Evolutionary conservation across 2,329 filamentous ascomycete genomes (phyloP), one percentile per base, ranked within the genome.

Genomic region (Thermothelomyces thermophilus): DNA sequence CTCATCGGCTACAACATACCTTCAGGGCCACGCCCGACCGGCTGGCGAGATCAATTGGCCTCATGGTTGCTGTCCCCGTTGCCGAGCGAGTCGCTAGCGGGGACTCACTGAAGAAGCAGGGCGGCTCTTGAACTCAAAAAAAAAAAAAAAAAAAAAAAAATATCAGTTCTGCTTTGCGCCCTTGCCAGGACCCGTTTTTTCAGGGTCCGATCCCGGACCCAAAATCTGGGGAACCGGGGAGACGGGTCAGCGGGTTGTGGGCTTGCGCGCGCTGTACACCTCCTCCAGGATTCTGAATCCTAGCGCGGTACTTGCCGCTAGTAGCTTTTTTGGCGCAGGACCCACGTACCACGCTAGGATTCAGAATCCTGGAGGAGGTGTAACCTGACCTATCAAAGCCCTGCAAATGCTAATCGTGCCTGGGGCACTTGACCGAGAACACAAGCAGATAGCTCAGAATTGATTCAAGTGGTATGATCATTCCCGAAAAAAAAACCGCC

Each of bases 31-130:
- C 69, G 62, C 73, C 70, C 54, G 73, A 72, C 59, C 73, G 71
- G 59, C 70, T 68, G 58, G 70, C 72, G 58, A 75, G 66, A 63
- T 73, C 68, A 66, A 76, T 73, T 67, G 73, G 66, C 64, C 73
- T 72, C 74, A 77, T 77, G 31, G 22, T 57, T 50, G 48, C 41
- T 48, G 42, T 52, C 46, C 47, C 60, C 42, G 51, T 50, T 40
- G 37, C 56, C 56, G 37, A 46, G 22, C 48, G 33, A 26, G 46
- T 47, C 35, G 36, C 44, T 47, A 30, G 39, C 41, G 46, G 50
- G 52, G 40, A n/a, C 51, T 46, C 16, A 20, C 16, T 8, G 11
- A 35, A 30, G 48, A 44, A 17, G 17, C 24, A 26, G 5, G 24
- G 24, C 24, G 5, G 24, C 24, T 35, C 13, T 14, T 35, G 13